Evolutionary conservation across 2,329 filamentous ascomycete genomes (phyloP).

Genomic region (Verticillium dahliae): DNA sequence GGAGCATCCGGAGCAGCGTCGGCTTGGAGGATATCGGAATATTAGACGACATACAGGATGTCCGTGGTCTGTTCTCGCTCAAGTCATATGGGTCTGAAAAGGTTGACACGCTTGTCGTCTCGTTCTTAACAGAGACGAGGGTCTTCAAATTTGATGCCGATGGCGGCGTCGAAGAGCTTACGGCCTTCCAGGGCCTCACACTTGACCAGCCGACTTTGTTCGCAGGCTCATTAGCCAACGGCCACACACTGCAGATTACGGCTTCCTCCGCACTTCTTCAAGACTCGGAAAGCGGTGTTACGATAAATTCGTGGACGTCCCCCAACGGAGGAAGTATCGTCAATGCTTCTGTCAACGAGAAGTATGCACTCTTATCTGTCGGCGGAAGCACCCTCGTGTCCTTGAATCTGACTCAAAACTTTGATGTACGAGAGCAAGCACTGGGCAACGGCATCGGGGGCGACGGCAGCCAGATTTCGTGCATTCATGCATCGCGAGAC

Average conservation of each 20-base stretch:
- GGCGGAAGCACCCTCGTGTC: conserved; percentile 68
- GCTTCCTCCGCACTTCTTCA: conserved; percentile 5
- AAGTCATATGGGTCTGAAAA: conserved; percentile 39
- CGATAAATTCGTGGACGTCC: conserved; percentile 8
- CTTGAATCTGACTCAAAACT: conserved; percentile 53
- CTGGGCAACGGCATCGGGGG: conserved; percentile 41
- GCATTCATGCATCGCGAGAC: conserved; percentile 66
- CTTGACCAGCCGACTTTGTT: conserved; percentile 65
- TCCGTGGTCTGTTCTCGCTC: conserved; percentile 67
- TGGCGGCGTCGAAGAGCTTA: conserved; percentile 81
- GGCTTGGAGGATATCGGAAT: conserved; percentile 83
- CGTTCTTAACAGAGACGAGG: conserved; percentile 77
- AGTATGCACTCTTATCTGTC: conserved; percentile 65
- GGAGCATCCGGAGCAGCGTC: conserved; percentile 89
- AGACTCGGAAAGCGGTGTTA: conserved; percentile 9
- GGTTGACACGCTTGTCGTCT: conserved; percentile 69
- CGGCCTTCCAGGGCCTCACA: conserved; percentile 64
- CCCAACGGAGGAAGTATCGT: conserved; percentile 56
- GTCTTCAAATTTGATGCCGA: conserved; percentile 69
- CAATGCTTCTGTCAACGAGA: conserved; percentile 67
- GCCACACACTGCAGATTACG: conserved; percentile 9
- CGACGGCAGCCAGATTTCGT: conserved; percentile 69
- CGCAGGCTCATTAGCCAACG: conserved; percentile 49
- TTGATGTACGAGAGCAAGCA: conserved; percentile 53
- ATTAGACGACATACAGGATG: conserved; percentile 69